Evolutionary conservation across 108 stramenopile species (phyloP), one percentile per base, ranked within the genome.

Genomic region (Conticribra guillardii): DNA sequence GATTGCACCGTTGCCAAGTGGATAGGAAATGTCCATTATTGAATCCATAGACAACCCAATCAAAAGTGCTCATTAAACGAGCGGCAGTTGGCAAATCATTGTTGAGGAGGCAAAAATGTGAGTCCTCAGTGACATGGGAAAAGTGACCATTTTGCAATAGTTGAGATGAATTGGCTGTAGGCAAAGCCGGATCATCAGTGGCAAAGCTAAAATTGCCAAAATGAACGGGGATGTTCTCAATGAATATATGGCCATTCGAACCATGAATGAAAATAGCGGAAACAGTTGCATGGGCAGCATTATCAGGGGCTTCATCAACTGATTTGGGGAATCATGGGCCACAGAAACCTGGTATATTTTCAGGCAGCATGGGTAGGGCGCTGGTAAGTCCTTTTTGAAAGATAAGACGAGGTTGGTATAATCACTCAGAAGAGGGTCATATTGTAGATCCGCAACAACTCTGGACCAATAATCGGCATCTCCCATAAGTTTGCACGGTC

Each of bases 381-480:
- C 11, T 41, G 11, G 37, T 9, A 41, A 41, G 11, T 41, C 11
- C 11, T 41, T 11, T 9, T 11, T 3, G 3, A 60, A 24, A 0
- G 19, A 8, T 2, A 21, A 9, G 4, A 26, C 22, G 0, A 15
- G 14, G 2, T 22, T 18, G 28, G 50, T 14, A 32, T 69, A 69
- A 7, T 57, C 1, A 15, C 30, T 8, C 26, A 69, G 19, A 0
- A 28, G 56, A 21, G 57, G 68, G 31, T 69, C 58, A 31, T 45
- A 69, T 8, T 47, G 49, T 3, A 50, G 56, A 22, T 69, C 57
- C 3, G 44, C 32, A 0, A 37, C 67, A 3, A 69, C 4, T 1
- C 23, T 14, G 24, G 58, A 60, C n/a, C 34, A 60, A 49, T 71
- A 71, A 28, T 71, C 60, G 0, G 69, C 69, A 23, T 51, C 27